phyloP scores from a whole-genome alignment of 2,329 filamentous ascomycete genomes.

The Xylaria sp. region DNA sequence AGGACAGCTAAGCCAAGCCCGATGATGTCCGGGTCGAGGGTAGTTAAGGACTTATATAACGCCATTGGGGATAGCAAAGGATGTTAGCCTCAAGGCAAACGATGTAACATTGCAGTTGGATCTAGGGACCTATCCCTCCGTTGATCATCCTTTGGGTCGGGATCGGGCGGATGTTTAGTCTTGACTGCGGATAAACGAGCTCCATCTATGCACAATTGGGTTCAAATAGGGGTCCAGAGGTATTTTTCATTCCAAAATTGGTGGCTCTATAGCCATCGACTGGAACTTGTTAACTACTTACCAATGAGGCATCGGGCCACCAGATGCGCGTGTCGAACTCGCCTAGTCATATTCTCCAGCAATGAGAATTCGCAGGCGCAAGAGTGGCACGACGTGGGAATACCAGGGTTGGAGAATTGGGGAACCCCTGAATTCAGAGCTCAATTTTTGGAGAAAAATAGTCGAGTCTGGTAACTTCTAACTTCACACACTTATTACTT shows the following conservation, averaged over 20 bases:
- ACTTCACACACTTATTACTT: background rate
- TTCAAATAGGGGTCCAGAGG: conserved; percentile 4
- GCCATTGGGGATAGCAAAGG: background rate
- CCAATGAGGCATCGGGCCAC: conserved; percentile 3
- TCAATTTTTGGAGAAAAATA: background rate
- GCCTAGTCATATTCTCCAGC: conserved; percentile 28
- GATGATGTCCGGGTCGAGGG: background rate
- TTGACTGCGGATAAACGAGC: conserved; percentile 28
- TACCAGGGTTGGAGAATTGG: conserved; percentile 26
- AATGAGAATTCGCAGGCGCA: conserved; percentile 8
- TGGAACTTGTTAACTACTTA: background rate
- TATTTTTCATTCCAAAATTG: conserved; percentile 3
- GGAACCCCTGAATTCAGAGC: conserved; percentile 17
- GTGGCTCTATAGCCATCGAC: background rate
- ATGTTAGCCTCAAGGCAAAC: conserved; percentile 14
- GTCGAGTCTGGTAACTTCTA: background rate
- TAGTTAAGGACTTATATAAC: conserved; percentile 17
- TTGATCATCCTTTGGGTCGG: conserved; percentile 22
- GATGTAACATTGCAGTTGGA: conserved; percentile 26
- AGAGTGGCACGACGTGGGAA: background rate
- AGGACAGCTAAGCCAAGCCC: background rate
- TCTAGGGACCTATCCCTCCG: conserved; percentile 34
- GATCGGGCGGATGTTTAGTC: conserved; percentile 1
- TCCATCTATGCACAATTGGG: conserved; percentile 24
- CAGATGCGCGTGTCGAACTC: background rate